phyloP scores from a whole-genome alignment of 129 eudicot species.

The Escallonia rubra region DNA sequence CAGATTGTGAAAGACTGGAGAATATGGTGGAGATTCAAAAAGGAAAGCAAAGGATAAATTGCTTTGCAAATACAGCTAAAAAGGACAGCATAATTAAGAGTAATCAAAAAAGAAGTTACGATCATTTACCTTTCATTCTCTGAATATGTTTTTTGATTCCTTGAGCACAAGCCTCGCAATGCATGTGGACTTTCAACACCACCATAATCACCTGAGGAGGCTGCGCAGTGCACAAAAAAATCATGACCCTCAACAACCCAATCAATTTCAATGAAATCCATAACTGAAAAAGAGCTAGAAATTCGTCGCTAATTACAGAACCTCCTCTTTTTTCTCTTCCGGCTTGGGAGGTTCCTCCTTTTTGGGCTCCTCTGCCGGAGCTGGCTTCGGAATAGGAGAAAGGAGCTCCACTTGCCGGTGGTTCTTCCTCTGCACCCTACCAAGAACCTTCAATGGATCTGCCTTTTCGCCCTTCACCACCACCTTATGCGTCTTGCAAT shows the following conservation, averaged over 20 bases:
- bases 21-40: conserved; percentile 15
- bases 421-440: conserved; percentile 52
- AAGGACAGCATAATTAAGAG: conserved; percentile 18
- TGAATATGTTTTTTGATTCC: conserved; percentile 71
- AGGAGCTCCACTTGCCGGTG: conserved; percentile 67
- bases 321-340: conserved; percentile 86
- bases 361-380: conserved; percentile 56
- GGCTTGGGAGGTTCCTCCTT: conserved; percentile 51
- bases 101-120: conserved; percentile 1
- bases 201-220: conserved; percentile 77
- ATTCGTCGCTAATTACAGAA: conserved; percentile 5
- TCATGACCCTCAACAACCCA: conserved; percentile 23
- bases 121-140: conserved; percentile 63
- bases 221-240: conserved; percentile 30
- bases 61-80: conserved; percentile 27
- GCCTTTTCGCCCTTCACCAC: conserved; percentile 64
- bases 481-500: conserved; percentile 53
- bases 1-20: conserved; percentile 18
- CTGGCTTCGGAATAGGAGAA: conserved; percentile 64
- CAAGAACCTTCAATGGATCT: conserved; percentile 55
- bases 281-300: not conserved
- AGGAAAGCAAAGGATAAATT: not conserved
- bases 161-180: conserved; percentile 93
- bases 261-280: not conserved
- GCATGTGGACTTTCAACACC: conserved; percentile 76